A percentile compares a stretch with the other conserved stretches of the same genome.
These are phyloP conservation scores for Aspergillus quadricinctus DNA, from an alignment of 2,329 filamentous ascomycete species.

Conservation along the genomic window DNA sequence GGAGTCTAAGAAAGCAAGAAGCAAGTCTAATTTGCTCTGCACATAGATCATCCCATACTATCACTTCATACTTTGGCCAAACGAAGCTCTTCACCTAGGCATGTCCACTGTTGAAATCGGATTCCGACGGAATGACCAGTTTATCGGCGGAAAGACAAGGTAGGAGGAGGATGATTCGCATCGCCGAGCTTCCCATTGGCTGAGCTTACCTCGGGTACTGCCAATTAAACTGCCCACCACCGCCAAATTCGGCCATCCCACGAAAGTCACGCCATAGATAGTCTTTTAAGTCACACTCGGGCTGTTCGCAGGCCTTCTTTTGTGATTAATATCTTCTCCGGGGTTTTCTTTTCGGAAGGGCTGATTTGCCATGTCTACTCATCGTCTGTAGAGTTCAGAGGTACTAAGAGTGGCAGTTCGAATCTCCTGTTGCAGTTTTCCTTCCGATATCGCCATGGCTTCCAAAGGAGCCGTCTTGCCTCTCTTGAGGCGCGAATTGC, in stretches of 20 bases:
- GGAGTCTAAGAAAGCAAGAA: not conserved
- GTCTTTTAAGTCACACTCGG: not conserved
- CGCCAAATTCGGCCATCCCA: not conserved
- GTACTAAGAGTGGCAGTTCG: not conserved
- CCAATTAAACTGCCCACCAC: slow-evolving; percentile 7
- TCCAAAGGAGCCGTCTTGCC: slow-evolving; percentile 38
- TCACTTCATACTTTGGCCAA: not conserved
- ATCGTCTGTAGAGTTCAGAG: not conserved
- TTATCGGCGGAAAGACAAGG: slow-evolving; percentile 7
- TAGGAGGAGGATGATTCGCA: slow-evolving; percentile 16
- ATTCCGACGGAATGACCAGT: not conserved
- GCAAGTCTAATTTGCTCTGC: not conserved
- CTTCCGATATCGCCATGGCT: slow-evolving; percentile 29
- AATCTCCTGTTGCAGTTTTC: not conserved
- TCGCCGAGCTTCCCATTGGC: slow-evolving; percentile 26
- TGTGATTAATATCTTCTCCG: not conserved
- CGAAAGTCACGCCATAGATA: not conserved
- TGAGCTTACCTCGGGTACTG: slow-evolving; percentile 23
- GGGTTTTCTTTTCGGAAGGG: not conserved
- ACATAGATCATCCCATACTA: not conserved
- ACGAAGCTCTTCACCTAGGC: not conserved
- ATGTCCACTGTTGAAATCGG: not conserved
- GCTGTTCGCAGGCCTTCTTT: not conserved
- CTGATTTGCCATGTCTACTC: slow-evolving; percentile 12
- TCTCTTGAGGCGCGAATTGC: slow-evolving; percentile 40